Base-by-base conservation (phyloP, 306 rosid species). In the Glycyrrhiza uralensis region DNA sequence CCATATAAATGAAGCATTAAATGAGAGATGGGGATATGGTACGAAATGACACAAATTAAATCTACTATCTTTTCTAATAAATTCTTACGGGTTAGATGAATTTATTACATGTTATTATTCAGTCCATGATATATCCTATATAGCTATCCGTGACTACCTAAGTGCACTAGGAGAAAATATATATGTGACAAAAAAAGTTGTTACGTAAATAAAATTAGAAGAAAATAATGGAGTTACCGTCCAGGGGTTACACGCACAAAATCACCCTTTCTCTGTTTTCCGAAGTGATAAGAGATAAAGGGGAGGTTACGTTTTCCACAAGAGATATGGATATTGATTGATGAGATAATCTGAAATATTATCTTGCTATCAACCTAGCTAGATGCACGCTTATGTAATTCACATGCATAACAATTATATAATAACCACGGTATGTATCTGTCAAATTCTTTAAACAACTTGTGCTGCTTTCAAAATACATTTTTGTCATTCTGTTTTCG, bases 21-120 rank as follows among this genome's bases (percentile, higher is more conserved):
- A 78, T 74, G 50, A 47, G 39, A 69, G 76, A 56, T 63, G 17
- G 70, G 35, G 42, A 77, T n/a, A n/a, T 77, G 74, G 49, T 29
- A 54, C 54, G 36, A 60, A 36, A 62, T 77, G 82, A 63, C 72
- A 68, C 57, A 66, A 81, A 72, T 72, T 64, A 66, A 81, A 72
- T 72, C 69, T 72, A 77, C 73, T 35, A 77, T 67, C 58, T 52
- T 35, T 69, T 44, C 61, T 78, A 45, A 35, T 74, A 63, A 69
- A 56, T 63, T 78, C 67, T 26, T 15, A 17, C 39, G 38, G 23
- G 19, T 57, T 33, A 55, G 77, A 39, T 78, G 74, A 62, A 68
- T 68, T 82, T 44, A 82, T 44, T 82, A 19, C 60, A 51, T 81
- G 58, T 19, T 13, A 33, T 23, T 66, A 9, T 71, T 65, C 20